Evolutionary conservation across 192 early-diverging fungal species (phyloP).

Genomic region (Coemansia sp.): DNA sequence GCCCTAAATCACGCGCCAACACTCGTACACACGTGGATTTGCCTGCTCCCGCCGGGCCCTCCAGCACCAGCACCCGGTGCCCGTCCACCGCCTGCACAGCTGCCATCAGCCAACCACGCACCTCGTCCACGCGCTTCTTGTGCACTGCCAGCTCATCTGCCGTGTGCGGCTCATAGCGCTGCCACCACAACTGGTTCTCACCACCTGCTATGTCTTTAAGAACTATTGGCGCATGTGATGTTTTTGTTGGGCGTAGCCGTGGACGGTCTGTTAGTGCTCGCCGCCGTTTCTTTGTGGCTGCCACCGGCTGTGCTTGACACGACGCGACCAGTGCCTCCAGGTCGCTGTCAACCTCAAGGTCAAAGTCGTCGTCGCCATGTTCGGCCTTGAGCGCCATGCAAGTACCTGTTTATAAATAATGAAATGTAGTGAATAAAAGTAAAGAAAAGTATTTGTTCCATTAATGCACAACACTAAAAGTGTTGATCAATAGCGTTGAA

Average conservation of each 20-base stretch:
- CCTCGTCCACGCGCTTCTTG: constrained; percentile 53
- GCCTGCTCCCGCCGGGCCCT: constrained; percentile 65
- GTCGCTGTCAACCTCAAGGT: constrained; percentile 45
- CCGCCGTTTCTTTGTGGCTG: constrained; percentile 8
- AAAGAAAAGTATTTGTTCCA: too few relatives aligned
- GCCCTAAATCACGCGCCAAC: constrained; percentile 55
- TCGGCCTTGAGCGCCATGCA: neutral
- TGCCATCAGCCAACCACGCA: constrained; percentile 57
- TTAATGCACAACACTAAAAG: too few relatives aligned
- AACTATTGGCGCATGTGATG: neutral
- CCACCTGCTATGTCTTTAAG: neutral
- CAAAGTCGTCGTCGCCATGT: constrained; percentile 13
- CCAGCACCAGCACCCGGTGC: constrained; percentile 58
- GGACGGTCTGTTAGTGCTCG: constrained; percentile 45
- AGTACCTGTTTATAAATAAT: neutral
- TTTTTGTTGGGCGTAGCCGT: constrained; percentile 9
- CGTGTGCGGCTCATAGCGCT: constrained; percentile 32
- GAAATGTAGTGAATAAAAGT: neutral
- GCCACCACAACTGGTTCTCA: constrained; percentile 44
- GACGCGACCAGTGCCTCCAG: constrained; percentile 31
- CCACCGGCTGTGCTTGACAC: neutral
- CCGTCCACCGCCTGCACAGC: neutral
- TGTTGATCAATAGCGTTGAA: too few relatives aligned
- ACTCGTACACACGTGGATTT: constrained; percentile 63
- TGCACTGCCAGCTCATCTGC: constrained; percentile 56